These are phyloP conservation scores for Crithidia bombi DNA, from an alignment of 208 protist genomes.

Conservation along the genomic window DNA sequence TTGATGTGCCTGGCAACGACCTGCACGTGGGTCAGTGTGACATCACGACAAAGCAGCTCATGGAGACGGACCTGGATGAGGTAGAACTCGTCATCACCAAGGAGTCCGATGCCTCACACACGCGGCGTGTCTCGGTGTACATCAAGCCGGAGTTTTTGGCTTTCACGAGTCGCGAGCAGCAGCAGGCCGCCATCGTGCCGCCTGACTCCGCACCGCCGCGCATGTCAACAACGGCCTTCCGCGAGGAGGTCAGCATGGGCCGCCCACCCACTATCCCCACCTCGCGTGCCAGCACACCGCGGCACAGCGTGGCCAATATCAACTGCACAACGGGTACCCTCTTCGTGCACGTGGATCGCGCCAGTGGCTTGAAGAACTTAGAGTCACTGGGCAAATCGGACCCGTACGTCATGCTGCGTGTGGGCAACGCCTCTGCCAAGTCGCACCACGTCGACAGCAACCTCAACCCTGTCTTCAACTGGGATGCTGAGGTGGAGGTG, in stretches of 20 bases:
- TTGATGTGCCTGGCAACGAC: slow-evolving; percentile 69
- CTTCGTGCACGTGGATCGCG: slow-evolving; percentile 63
- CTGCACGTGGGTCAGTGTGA: slow-evolving; percentile 57
- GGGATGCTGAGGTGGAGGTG: slow-evolving; percentile 60
- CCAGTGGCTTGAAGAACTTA: slow-evolving; percentile 58
- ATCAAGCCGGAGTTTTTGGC: slow-evolving; percentile 50
- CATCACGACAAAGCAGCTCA: slow-evolving; percentile 47
- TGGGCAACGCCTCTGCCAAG: slow-evolving; percentile 42
- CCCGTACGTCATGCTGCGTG: slow-evolving; percentile 69
- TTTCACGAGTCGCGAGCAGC: slow-evolving; percentile 33
- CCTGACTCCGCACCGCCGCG: slow-evolving; percentile 39
- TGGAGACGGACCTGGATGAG: slow-evolving; percentile 43
- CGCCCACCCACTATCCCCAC: slow-evolving; percentile 27
- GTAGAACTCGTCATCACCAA: slow-evolving; percentile 48
- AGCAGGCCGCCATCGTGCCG: slow-evolving; percentile 17
- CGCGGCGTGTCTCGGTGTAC: slow-evolving; percentile 47
- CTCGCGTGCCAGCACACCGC: slow-evolving; percentile 31
- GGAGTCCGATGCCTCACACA: slow-evolving; percentile 33
- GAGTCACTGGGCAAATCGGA: slow-evolving; percentile 66
- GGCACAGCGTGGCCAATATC: slow-evolving; percentile 6
- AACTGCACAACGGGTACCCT: slow-evolving; percentile 42
- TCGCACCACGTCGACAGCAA: slow-evolving; percentile 51
- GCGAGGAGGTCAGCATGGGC: slow-evolving; percentile 17
- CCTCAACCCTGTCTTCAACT: slow-evolving; percentile 74
- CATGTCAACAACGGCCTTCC: slow-evolving; percentile 39